phyloP scores from a whole-genome alignment of 345 rosid genomes.

The Brassica nigra region DNA sequence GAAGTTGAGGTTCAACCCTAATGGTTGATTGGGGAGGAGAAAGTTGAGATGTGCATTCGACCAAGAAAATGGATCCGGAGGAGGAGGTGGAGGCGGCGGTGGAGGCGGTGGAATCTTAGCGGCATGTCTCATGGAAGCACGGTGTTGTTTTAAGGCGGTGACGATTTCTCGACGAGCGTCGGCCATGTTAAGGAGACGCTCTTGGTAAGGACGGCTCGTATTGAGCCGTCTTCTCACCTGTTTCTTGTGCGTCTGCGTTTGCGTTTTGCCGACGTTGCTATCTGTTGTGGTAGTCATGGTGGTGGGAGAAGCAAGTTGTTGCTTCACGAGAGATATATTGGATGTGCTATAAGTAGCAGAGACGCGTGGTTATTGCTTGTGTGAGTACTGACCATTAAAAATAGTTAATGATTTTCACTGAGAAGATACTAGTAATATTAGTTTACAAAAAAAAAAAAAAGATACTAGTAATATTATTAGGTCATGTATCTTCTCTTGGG shows the following conservation, averaged over 20 bases:
- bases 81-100: constrained; percentile 40
- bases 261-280: constrained; percentile 43
- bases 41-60: constrained; percentile 43
- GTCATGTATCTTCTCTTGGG: not conserved
- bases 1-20: constrained; percentile 81
- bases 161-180: constrained; percentile 98
- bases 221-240: constrained; percentile 95
- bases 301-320: constrained; percentile 57
- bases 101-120: constrained; percentile 34
- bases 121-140: constrained; percentile 94
- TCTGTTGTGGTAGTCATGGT: constrained; percentile 43
- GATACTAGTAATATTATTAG: too few species aligned
- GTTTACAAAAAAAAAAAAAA: too few species aligned
- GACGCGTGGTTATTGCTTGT: constrained; percentile 33
- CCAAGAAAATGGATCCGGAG: constrained; percentile 51
- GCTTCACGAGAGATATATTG: constrained; percentile 33
- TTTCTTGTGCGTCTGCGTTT: constrained; percentile 74
- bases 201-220: constrained; percentile 92
- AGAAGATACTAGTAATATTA: not conserved
- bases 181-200: constrained; percentile 95
- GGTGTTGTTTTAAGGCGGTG: constrained; percentile 86
- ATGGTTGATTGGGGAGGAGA: constrained; percentile 63
- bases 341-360: constrained; percentile 23
- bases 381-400: constrained; percentile 20
- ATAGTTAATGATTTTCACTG: not conserved